phyloP scores from a whole-genome alignment of 108 stramenopile species.

The Fistulifera solaris region DNA sequence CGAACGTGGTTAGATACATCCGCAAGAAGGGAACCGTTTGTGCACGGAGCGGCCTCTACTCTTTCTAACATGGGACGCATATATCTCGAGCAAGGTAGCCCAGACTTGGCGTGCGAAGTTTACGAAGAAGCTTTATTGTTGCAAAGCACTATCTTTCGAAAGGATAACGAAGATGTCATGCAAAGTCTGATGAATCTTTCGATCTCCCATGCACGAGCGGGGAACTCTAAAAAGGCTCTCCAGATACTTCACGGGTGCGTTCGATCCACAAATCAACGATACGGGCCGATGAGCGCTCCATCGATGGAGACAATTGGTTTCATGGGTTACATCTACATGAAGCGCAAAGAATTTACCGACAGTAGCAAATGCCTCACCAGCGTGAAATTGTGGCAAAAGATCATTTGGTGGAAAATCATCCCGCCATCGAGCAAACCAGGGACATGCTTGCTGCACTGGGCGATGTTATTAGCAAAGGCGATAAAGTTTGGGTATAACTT shows the following conservation, averaged over 20 bases:
- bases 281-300: constrained; percentile 21
- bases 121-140: constrained; percentile 50
- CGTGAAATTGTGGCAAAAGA: constrained; percentile 31
- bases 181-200: constrained; percentile 28
- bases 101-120: constrained; percentile 21
- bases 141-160: constrained; percentile 35
- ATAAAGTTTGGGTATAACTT: too few relatives aligned
- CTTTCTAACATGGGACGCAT: constrained; percentile 49
- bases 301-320: constrained; percentile 32
- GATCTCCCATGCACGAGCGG: constrained; percentile 17
- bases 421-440: constrained; percentile 17
- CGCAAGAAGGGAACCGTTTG: constrained; percentile 33
- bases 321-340: constrained; percentile 21
- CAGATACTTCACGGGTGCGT: constrained; percentile 23
- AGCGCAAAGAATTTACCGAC: constrained; percentile 19
- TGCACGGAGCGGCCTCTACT: constrained; percentile 37
- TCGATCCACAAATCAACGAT: constrained; percentile 21
- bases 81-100: constrained; percentile 19
- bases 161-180: constrained; percentile 32
- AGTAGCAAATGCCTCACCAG: constrained; percentile 19
- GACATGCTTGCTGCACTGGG: background rate
- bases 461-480: too few relatives aligned
- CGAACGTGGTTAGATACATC: constrained; percentile 32
- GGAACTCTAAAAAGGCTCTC: constrained; percentile 18
- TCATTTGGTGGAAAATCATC: constrained; percentile 18